Evolutionary conservation across 2,329 filamentous ascomycete genomes (phyloP).

Genomic region (Pseudocercospora macadamiae): DNA sequence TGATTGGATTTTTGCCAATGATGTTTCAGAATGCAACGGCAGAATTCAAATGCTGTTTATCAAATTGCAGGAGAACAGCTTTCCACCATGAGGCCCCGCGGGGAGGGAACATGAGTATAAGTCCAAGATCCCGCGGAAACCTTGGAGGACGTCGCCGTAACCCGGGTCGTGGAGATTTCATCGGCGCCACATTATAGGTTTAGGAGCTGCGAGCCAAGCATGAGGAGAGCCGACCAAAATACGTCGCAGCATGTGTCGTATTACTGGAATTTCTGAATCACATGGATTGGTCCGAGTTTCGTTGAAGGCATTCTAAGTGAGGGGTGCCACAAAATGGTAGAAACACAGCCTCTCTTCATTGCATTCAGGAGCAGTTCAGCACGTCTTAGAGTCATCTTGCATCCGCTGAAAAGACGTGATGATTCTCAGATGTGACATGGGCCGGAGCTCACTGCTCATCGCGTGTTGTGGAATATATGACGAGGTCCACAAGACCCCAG

Average conservation of each 20-base stretch:
- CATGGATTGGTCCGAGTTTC: neutral
- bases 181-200: no score
- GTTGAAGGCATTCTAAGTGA: neutral
- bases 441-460: no score
- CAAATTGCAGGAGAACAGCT: constrained; percentile 3
- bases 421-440: no score
- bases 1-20: no score
- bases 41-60: neutral
- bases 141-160: neutral
- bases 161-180: neutral
- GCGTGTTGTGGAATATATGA: no score
- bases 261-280: neutral
- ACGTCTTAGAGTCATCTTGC: no score
- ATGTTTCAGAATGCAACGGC: no score
- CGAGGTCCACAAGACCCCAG: no score
- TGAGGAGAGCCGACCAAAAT: neutral
- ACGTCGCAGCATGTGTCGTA: neutral
- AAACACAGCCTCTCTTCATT: no score
- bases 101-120: neutral
- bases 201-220: neutral
- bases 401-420: no score
- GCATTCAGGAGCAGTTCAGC: no score
- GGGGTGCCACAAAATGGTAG: neutral
- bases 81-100: no score
- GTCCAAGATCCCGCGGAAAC: neutral